Percentiles rank a stretch among this genome's conserved stretches.
Conservation (phyloP, 2,329 filamentous ascomycete genomes). For the Trichoderma semiorbis region DNA sequence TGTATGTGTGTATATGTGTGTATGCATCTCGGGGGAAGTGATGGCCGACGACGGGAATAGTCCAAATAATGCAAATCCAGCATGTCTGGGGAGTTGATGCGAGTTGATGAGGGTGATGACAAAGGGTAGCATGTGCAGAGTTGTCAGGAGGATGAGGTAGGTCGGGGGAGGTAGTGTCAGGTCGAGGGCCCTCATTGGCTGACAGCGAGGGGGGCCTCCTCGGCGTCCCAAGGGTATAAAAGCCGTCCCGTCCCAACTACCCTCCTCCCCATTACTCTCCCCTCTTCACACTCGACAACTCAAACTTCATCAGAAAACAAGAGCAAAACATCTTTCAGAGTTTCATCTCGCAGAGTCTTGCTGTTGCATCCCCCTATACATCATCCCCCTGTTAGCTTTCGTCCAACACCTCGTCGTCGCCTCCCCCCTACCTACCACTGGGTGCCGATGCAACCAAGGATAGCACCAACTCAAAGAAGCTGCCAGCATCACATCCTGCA, state of each 20-base stretch:
- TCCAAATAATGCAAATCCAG: neutral
- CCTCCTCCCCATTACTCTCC: slow-evolving; percentile 13
- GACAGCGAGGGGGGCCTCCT: slow-evolving; percentile 11
- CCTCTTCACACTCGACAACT: slow-evolving; percentile 1
- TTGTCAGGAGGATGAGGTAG: slow-evolving; percentile 15
- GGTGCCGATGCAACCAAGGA: neutral
- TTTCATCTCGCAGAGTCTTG: neutral
- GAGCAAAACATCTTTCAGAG: neutral
- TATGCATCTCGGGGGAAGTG: neutral
- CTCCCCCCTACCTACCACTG: neutral
- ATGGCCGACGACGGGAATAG: neutral
- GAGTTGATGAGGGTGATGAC: neutral
- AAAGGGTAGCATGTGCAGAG: slow-evolving; percentile 5
- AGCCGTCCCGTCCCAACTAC: slow-evolving; percentile 1
- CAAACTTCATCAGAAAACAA: neutral
- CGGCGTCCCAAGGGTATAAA: slow-evolving; percentile 15
- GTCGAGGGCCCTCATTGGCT: slow-evolving; percentile 10
- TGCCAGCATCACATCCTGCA: neutral
- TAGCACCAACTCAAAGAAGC: neutral
- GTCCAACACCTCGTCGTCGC: neutral
- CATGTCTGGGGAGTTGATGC: neutral
- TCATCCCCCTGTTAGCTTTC: neutral
- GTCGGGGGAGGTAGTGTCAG: slow-evolving; percentile 7
- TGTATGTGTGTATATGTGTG: neutral
- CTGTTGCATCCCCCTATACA: neutral